A percentile compares a stretch with the other conserved stretches of the same genome.
phyloP scores from a whole-genome alignment of 805 yeast species.

The Saccharomycodes ludwigii region DNA sequence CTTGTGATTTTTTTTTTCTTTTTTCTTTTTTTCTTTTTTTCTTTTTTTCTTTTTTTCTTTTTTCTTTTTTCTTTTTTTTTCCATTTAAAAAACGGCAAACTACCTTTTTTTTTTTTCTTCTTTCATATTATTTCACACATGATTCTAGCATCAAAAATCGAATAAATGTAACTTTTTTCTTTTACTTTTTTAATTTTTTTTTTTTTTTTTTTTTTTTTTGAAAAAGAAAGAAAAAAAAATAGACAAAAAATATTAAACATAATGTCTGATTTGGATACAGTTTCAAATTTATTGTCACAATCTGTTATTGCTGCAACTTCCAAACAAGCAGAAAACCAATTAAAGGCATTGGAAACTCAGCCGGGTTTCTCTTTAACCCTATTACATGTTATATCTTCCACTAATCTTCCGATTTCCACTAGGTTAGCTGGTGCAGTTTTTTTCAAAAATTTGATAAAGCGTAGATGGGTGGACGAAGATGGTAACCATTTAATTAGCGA shows the following conservation, averaged over 20 bases:
- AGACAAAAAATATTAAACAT: not conserved
- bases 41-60: too few relatives aligned
- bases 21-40: too few relatives aligned
- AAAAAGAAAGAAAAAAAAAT: not conserved
- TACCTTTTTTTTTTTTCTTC: too few relatives aligned
- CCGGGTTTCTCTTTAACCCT: slow-evolving; percentile 70
- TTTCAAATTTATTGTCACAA: slow-evolving; percentile 44
- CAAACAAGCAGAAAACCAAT: slow-evolving; percentile 51
- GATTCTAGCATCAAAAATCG: too few relatives aligned
- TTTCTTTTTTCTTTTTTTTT: too few relatives aligned
- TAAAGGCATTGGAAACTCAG: slow-evolving; percentile 48
- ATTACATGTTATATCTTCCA: slow-evolving; percentile 64
- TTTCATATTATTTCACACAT: too few relatives aligned
- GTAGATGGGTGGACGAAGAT: slow-evolving; percentile 85
- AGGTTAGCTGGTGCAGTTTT: slow-evolving; percentile 83
- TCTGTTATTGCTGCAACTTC: slow-evolving; percentile 56
- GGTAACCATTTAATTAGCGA: slow-evolving; percentile 67
- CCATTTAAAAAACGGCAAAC: too few relatives aligned
- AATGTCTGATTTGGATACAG: slow-evolving; percentile 38
- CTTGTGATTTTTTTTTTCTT: too few relatives aligned
- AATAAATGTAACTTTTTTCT: too few relatives aligned
- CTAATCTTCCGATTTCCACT: slow-evolving; percentile 37
- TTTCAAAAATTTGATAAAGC: slow-evolving; percentile 74
- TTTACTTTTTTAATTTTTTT: not conserved
- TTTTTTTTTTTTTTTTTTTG: not conserved